A percentile compares a stretch with the other conserved stretches of the same genome.
These are phyloP conservation scores for Cladophialophora immunda DNA, from an alignment of 2,329 filamentous ascomycete species.

Conservation along the genomic window DNA sequence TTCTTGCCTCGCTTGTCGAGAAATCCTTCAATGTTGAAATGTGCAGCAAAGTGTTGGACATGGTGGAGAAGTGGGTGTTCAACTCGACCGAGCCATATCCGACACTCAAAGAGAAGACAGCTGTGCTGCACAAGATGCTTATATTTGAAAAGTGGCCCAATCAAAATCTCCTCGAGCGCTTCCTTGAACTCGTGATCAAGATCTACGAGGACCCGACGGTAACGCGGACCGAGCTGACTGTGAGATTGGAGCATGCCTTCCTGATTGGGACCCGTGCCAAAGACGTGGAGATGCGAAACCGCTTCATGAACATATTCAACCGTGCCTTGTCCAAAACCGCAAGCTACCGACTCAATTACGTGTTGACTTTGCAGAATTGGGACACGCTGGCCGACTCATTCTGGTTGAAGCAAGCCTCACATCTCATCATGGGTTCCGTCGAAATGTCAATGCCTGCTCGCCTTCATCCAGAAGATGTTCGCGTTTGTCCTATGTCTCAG, in stretches of 20 bases:
- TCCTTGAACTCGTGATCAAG: constrained; percentile 92
- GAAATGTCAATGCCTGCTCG: constrained; percentile 83
- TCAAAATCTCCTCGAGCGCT: constrained; percentile 85
- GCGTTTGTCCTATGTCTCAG: constrained; percentile 75
- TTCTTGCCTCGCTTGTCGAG: constrained; percentile 92
- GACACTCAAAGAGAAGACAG: constrained; percentile 97
- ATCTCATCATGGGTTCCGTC: constrained; percentile 88
- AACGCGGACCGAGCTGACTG: constrained; percentile 91
- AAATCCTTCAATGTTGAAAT: constrained; percentile 87
- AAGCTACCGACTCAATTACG: constrained; percentile 85
- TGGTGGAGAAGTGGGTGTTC: constrained; percentile 98
- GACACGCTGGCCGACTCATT: constrained; percentile 93
- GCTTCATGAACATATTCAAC: constrained; percentile 96
- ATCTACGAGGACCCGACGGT: constrained; percentile 99
- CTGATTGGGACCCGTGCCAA: constrained; percentile 91
- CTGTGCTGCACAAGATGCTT: constrained; percentile 98
- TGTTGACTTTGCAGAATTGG: constrained; percentile 94
- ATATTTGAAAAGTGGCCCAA: constrained; percentile 89
- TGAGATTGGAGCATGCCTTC: constrained; percentile 97
- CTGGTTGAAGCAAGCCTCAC: constrained; percentile 95
- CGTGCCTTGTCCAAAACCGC: constrained; percentile 92
- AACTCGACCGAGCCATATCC: constrained; percentile 93
- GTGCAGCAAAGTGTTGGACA: constrained; percentile 89
- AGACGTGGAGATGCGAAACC: constrained; percentile 95
- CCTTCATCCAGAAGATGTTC: constrained; percentile 85